phyloP scores from a whole-genome alignment of 257 asterid species.

The Catharanthus roseus region DNA sequence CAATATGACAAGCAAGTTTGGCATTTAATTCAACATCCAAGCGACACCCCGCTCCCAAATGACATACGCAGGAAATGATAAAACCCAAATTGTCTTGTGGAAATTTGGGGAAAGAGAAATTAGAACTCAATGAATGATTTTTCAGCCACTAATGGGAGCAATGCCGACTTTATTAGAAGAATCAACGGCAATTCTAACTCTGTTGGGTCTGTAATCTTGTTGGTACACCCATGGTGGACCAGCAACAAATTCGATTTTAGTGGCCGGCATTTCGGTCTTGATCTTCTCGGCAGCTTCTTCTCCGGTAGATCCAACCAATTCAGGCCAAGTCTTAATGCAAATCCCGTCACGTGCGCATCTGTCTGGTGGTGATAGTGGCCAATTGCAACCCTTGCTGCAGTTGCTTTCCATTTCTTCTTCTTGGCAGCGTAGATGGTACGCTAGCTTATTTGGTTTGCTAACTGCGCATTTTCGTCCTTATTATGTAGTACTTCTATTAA shows the following conservation, averaged over 20 bases:
- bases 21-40: neutral
- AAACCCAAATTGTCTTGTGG: too few species aligned
- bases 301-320: slow-evolving; percentile 8
- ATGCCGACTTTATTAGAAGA: slow-evolving; percentile 2
- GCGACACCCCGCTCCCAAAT: too few species aligned
- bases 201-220: neutral
- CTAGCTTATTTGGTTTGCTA: too few species aligned
- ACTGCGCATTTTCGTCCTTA: neutral
- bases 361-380: neutral
- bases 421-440: too few species aligned
- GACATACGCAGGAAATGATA: too few species aligned
- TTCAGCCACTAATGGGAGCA: slow-evolving; percentile 15
- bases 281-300: slow-evolving; percentile 12
- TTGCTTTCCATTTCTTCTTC: slow-evolving; percentile 9
- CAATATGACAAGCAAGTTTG: neutral
- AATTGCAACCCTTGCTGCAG: slow-evolving; percentile 6
- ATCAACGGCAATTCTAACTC: slow-evolving; percentile 19
- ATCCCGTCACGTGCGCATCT: neutral
- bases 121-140: neutral
- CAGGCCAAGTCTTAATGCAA: slow-evolving; percentile 17
- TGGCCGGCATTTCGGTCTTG: slow-evolving; percentile 8
- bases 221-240: slow-evolving; percentile 13
- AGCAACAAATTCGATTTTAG: neutral
- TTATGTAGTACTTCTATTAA: too few species aligned
- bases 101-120: too few species aligned